A percentile compares a stretch with the other conserved stretches of the same genome.
phyloP scores from a whole-genome alignment of 2,329 filamentous ascomycete genomes.

The Mycosphaerella arachidis region DNA sequence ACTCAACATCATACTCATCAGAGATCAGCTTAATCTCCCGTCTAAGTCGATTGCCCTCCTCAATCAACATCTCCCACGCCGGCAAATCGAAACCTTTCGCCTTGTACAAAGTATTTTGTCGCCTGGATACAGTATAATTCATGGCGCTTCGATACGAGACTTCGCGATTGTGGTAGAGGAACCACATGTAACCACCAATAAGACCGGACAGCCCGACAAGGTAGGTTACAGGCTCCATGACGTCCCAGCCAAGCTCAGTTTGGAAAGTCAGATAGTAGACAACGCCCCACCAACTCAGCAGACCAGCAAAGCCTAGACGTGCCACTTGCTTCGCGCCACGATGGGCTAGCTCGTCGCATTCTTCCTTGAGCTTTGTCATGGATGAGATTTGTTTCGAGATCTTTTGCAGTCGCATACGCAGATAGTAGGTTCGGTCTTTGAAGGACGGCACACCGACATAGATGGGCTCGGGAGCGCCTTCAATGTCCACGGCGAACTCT shows the following conservation, averaged over 20 bases:
- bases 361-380: slow-evolving; percentile 69
- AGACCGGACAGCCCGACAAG: slow-evolving; percentile 79
- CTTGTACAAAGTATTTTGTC: slow-evolving; percentile 73
- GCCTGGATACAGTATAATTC: slow-evolving; percentile 75
- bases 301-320: slow-evolving; percentile 68
- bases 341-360: slow-evolving; percentile 76
- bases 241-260: slow-evolving; percentile 81
- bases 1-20: slow-evolving; percentile 84
- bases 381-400: slow-evolving; percentile 63
- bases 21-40: slow-evolving; percentile 77
- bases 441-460: slow-evolving; percentile 80
- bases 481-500: slow-evolving; percentile 80
- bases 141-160: slow-evolving; percentile 78
- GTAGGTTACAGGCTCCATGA: slow-evolving; percentile 88
- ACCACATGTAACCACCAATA: slow-evolving; percentile 90
- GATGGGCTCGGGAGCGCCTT: slow-evolving; percentile 64
- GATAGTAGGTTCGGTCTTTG: slow-evolving; percentile 83
- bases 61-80: slow-evolving; percentile 72
- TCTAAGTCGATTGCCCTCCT: slow-evolving; percentile 72
- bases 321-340: slow-evolving; percentile 73
- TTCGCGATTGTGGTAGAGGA: slow-evolving; percentile 86
- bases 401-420: slow-evolving; percentile 70
- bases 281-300: slow-evolving; percentile 74
- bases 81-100: slow-evolving; percentile 68
- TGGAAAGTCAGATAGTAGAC: slow-evolving; percentile 67